Evolutionary conservation across 345 rosid species (phyloP), one percentile per base, ranked within the genome.

Genomic region (Brassica carinata): DNA sequence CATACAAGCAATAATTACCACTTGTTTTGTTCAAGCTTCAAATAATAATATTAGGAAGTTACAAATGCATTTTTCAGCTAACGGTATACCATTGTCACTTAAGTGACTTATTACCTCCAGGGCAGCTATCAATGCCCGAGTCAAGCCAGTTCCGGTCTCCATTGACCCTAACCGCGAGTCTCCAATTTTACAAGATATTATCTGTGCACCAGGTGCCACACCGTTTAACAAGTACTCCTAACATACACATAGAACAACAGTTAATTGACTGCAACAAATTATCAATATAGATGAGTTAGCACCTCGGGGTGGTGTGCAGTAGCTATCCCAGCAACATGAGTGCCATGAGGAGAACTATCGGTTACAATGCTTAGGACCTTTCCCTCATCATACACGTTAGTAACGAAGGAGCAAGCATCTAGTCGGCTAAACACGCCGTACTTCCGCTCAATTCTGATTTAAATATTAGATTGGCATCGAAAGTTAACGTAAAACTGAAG

Each of bases 271-370:
- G 73, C 64, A 77, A 38, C 23, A 72, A 66, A 48, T 61, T 33
- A 64, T 72, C 57, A 65, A 66, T 15, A 79, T 62, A 61, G 14
- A 72, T 59, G 53, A 31, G 74, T 33, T 67, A 40, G 78, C 71
- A 95, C 99, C 99, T 95, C 85, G 34, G 92, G 91, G 81, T 92
- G 94, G 84, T 87, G 92, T 73, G 99, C 99, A 79, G 97, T 80
- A 65, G 99, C 97, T 80, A 95, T 95, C 81, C 98, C 98, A 82
- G 99, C 90, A 82, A 95, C 99, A 90, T 95, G 99, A 85, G 99
- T 95, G 27, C 94, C 99, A 72, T 95, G 99, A 72, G 98, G 94
- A 72, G 98, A 95, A 86, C 96, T 18, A 86, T 95, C 99, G 2
- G 99, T 95, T 51, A 95, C 98, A 45, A 95, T 90, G 69, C 99